Evolutionary conservation across 257 asterid genomes (phyloP).

Genomic region (Apocynum venetum): DNA sequence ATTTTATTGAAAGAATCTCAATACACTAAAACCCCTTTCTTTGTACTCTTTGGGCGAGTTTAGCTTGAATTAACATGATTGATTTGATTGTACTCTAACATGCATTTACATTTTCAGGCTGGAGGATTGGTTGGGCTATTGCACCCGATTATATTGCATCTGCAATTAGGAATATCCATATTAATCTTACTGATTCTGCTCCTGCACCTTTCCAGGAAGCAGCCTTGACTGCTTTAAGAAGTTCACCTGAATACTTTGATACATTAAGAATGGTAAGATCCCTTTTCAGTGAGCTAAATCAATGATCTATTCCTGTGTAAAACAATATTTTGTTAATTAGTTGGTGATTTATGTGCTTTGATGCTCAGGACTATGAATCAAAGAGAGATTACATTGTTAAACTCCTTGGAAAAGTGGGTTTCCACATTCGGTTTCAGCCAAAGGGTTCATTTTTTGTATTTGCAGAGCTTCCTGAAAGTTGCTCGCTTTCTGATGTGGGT

Average conservation of each 20-base stretch:
- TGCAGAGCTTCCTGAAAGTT: slow-evolving; percentile 69
- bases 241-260: slow-evolving; percentile 53
- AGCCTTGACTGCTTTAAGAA: slow-evolving; percentile 71
- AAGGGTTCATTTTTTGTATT: slow-evolving; percentile 76
- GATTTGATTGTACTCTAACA: background rate
- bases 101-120: slow-evolving; percentile 42
- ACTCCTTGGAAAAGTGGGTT: slow-evolving; percentile 66
- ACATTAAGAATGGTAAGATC: slow-evolving; percentile 48
- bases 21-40: background rate
- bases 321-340: background rate
- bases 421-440: slow-evolving; percentile 50
- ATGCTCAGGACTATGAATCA: slow-evolving; percentile 65
- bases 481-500: slow-evolving; percentile 72
- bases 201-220: slow-evolving; percentile 97
- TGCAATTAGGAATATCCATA: slow-evolving; percentile 73
- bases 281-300: background rate
- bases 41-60: background rate
- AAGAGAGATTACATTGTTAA: slow-evolving; percentile 58
- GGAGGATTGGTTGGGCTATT: slow-evolving; percentile 97
- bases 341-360: slow-evolving; percentile 7
- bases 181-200: slow-evolving; percentile 69
- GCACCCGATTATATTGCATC: slow-evolving; percentile 72
- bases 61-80: background rate
- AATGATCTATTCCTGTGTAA: background rate
- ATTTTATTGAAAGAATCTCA: background rate